Evolutionary conservation across 768 basidiomycete genomes (phyloP).

Genomic region (Sutorius australiensis): DNA sequence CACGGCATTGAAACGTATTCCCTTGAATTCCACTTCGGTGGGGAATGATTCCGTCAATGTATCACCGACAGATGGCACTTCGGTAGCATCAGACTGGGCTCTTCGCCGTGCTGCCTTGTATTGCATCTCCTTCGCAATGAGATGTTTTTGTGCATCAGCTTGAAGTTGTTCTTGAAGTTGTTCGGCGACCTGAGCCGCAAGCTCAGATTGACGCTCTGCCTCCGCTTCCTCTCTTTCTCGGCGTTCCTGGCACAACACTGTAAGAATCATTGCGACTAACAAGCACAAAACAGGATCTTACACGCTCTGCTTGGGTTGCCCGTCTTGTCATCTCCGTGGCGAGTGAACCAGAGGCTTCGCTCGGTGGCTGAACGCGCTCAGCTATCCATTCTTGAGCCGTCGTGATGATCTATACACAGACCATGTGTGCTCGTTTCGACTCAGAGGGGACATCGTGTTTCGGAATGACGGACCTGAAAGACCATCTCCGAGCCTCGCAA

Average conservation of each 20-base stretch:
- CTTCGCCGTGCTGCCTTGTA: slow-evolving; percentile 53
- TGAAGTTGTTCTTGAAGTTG: slow-evolving; percentile 65
- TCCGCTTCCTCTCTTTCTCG: slow-evolving; percentile 54
- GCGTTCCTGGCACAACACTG: slow-evolving; percentile 39
- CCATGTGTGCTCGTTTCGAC: not conserved
- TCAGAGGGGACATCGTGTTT: not conserved
- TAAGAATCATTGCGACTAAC: not conserved
- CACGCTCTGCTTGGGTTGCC: slow-evolving; percentile 65
- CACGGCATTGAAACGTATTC: slow-evolving; percentile 58
- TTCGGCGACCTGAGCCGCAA: slow-evolving; percentile 49
- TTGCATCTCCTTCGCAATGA: slow-evolving; percentile 42
- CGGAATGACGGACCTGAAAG: slow-evolving; percentile 52
- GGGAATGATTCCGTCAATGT: slow-evolving; percentile 61
- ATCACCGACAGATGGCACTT: slow-evolving; percentile 48
- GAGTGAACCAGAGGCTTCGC: slow-evolving; percentile 64
- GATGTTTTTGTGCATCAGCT: slow-evolving; percentile 57
- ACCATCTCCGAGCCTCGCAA: slow-evolving; percentile 71
- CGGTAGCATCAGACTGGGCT: slow-evolving; percentile 69
- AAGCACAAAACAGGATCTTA: slow-evolving; percentile 26
- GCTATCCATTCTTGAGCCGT: slow-evolving; percentile 71
- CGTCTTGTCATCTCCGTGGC: slow-evolving; percentile 77
- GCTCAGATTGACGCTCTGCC: slow-evolving; percentile 47
- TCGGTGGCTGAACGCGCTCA: slow-evolving; percentile 50
- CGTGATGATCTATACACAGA: slow-evolving; percentile 53
- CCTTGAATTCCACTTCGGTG: slow-evolving; percentile 53